Conservation (phyloP, 1,139 yeast genomes). For the Debaryomyces robertsiae region DNA sequence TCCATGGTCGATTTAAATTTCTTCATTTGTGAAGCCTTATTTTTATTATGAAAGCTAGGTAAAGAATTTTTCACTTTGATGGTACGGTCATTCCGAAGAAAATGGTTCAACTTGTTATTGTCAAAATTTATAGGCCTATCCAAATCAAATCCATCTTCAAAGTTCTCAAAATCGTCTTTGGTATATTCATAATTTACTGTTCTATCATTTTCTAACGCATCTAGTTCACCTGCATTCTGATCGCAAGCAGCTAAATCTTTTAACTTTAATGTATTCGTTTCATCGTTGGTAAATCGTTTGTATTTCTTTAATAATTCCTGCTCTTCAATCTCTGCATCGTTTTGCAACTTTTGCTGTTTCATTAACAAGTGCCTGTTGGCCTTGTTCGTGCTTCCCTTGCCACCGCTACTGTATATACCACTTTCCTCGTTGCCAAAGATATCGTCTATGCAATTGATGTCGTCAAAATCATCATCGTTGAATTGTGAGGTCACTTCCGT, state of each 20-base stretch:
- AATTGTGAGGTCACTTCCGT: slow-evolving; percentile 46
- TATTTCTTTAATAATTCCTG: slow-evolving; percentile 27
- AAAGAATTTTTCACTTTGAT: slow-evolving; percentile 26
- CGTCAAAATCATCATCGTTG: slow-evolving; percentile 46
- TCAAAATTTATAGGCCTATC: slow-evolving; percentile 17
- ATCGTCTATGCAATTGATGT: slow-evolving; percentile 32
- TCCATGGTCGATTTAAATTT: slow-evolving; percentile 41
- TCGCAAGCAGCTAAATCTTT: slow-evolving; percentile 29
- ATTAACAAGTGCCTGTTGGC: slow-evolving; percentile 25
- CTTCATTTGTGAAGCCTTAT: slow-evolving; percentile 19
- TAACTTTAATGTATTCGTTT: slow-evolving; percentile 32
- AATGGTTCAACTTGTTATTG: slow-evolving; percentile 15
- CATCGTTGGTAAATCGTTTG: slow-evolving; percentile 20
- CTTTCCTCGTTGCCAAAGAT: slow-evolving; percentile 43
- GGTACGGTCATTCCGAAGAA: slow-evolving; percentile 9
- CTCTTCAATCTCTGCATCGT: slow-evolving; percentile 42
- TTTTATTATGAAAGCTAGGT: slow-evolving; percentile 25
- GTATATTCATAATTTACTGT: slow-evolving; percentile 42
- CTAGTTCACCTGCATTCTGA: slow-evolving; percentile 24
- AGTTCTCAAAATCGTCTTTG: slow-evolving; percentile 42
- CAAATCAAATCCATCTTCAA: slow-evolving; percentile 38
- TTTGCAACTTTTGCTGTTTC: slow-evolving; percentile 30
- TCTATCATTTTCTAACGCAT: slow-evolving; percentile 35
- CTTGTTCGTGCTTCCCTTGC: slow-evolving; percentile 15
- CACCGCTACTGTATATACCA: slow-evolving; percentile 29